Conservation (phyloP, 306 rosid genomes). For the Benincasa hispida region DNA sequence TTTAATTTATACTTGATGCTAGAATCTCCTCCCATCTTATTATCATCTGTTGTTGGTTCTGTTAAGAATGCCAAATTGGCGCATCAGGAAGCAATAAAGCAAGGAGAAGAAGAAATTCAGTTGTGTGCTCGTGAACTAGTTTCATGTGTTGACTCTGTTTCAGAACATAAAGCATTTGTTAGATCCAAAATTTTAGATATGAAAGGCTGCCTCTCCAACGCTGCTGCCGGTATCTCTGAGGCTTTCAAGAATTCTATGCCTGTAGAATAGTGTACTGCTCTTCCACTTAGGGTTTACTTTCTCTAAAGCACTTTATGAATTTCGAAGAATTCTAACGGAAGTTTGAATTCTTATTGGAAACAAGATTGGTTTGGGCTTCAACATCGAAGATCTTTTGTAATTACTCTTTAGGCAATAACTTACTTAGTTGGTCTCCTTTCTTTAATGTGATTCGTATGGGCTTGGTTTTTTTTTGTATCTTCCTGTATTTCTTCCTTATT, state of each 20-base stretch:
- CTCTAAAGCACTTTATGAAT: too few species aligned
- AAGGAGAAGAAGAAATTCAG: conserved; percentile 52
- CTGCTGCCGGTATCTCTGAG: conserved; percentile 40
- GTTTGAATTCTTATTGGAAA: too few species aligned
- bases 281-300: too few species aligned
- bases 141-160: conserved; percentile 41
- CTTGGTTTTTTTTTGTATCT: too few species aligned
- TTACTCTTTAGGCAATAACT: too few species aligned
- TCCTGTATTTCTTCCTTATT: too few species aligned
- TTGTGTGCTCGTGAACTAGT: conserved; percentile 35
- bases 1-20: not conserved
- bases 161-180: conserved; percentile 43
- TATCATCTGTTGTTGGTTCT: conserved; percentile 6
- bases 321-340: too few species aligned
- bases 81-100: conserved; percentile 46
- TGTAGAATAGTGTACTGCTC: not conserved
- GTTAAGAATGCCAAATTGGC: conserved; percentile 45
- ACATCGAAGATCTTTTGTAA: too few species aligned
- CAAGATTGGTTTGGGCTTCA: too few species aligned
- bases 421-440: too few species aligned
- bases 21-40: not conserved
- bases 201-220: conserved; percentile 41
- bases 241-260: conserved; percentile 28
- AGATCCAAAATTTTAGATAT: conserved; percentile 44
- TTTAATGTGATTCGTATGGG: too few species aligned